Conservation (phyloP, 305 asterid species). For the Fraxinus floribunda region DNA sequence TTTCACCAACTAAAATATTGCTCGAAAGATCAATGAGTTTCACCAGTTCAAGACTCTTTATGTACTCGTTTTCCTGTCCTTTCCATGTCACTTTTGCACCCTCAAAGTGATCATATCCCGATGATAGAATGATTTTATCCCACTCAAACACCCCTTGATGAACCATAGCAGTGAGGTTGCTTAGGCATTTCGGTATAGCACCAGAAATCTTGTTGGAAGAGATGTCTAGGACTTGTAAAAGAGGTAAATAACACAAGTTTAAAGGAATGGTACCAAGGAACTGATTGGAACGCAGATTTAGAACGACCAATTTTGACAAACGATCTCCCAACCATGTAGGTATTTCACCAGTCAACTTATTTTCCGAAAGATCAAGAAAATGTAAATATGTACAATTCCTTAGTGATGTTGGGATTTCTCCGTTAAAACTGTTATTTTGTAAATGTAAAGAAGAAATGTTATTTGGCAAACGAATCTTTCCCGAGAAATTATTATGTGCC, state of each 20-base stretch:
- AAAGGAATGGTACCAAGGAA: conserved; percentile 6
- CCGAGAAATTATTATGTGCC: conserved; percentile 11
- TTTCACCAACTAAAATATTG: not conserved
- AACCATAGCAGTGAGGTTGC: conserved; percentile 2
- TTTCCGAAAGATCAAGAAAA: conserved; percentile 16
- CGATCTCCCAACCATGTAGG: conserved; percentile 20
- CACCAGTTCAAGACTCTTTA: not conserved
- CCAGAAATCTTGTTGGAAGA: conserved; percentile 21
- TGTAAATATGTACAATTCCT: not conserved
- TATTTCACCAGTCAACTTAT: conserved; percentile 12
- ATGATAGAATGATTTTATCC: too few relatives aligned
- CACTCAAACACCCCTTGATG: not conserved
- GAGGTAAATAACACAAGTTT: not conserved
- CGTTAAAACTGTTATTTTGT: conserved; percentile 7
- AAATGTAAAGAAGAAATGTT: conserved; percentile 2
- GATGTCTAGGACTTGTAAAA: conserved; percentile 15
- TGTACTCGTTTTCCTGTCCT: not conserved
- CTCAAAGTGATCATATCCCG: not conserved
- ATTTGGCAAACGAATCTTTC: not conserved
- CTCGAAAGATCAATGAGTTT: conserved; percentile 14
- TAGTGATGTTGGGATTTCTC: not conserved
- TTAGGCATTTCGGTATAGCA: conserved; percentile 9
- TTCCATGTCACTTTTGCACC: conserved; percentile 20
- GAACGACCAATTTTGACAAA: not conserved
- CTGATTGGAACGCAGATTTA: not conserved